Evolutionary conservation across 306 rosid species (phyloP).

Genomic region (Glycine soja): DNA sequence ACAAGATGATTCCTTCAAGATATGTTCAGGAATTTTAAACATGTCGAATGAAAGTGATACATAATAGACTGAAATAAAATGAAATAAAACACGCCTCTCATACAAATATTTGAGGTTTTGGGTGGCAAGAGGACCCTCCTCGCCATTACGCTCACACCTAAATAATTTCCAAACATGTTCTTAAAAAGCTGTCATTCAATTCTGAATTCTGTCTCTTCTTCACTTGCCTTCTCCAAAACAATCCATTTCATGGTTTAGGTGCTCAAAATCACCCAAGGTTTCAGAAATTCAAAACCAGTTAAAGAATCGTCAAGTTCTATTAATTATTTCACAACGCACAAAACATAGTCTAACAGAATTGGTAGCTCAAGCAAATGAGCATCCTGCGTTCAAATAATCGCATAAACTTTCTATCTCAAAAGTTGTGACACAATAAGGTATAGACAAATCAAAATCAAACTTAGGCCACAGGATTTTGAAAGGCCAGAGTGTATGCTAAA

Average conservation of each 20-base stretch:
- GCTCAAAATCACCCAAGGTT: neutral
- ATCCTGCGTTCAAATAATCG: conserved; percentile 56
- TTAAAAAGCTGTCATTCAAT: neutral
- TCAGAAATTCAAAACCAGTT: conserved; percentile 13
- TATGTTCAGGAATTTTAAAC: neutral
- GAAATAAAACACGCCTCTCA: neutral
- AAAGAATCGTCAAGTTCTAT: conserved; percentile 54
- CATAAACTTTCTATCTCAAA: conserved; percentile 50
- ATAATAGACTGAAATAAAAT: neutral
- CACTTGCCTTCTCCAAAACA: neutral
- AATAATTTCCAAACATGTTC: neutral
- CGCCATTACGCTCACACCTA: neutral
- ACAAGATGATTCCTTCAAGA: neutral
- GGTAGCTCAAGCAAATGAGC: conserved; percentile 54
- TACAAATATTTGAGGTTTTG: neutral
- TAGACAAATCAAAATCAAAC: conserved; percentile 59
- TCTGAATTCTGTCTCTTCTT: neutral
- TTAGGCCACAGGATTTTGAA: conserved; percentile 59
- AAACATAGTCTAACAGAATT: conserved; percentile 45
- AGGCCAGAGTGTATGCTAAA: conserved; percentile 58
- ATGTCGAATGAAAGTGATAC: neutral
- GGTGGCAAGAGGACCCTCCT: neutral
- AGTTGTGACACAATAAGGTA: conserved; percentile 51
- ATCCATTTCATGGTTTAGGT: neutral
- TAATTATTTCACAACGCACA: conserved; percentile 57